Evolutionary conservation across 2,329 filamentous ascomycete genomes (phyloP).

Genomic region (Knoxdaviesia capensis): DNA sequence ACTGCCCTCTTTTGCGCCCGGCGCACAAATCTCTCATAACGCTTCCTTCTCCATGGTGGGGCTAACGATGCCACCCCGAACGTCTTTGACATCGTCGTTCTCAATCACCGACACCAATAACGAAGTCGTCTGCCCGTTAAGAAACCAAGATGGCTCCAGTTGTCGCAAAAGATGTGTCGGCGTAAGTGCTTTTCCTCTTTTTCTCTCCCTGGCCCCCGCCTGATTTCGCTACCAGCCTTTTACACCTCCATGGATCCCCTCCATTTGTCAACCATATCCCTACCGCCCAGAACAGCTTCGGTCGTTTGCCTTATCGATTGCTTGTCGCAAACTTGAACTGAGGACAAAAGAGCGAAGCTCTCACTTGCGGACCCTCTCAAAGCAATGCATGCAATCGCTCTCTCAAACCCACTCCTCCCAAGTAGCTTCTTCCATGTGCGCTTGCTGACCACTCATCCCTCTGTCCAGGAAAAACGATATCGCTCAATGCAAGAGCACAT

Average conservation of each 20-base stretch:
- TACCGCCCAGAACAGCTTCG: too few relatives aligned
- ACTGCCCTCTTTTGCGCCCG: too few relatives aligned
- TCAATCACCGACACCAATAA: slow-evolving; percentile 83
- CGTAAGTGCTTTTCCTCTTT: slow-evolving; percentile 41
- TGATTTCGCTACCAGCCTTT: too few relatives aligned
- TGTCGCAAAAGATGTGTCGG: slow-evolving; percentile 96
- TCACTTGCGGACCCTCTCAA: slow-evolving; percentile 1
- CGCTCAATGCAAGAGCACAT: slow-evolving; percentile 99
- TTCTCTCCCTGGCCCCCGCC: slow-evolving; percentile 1
- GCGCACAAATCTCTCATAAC: not conserved
- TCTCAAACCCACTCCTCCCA: too few relatives aligned
- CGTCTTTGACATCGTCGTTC: slow-evolving; percentile 74
- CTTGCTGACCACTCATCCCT: slow-evolving; percentile 8
- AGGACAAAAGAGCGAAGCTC: not conserved
- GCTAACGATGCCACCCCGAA: slow-evolving; percentile 65
- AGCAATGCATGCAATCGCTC: not conserved
- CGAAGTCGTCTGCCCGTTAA: slow-evolving; percentile 90
- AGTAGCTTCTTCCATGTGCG: too few relatives aligned
- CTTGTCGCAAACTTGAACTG: too few relatives aligned
- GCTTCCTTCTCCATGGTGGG: slow-evolving; percentile 25
- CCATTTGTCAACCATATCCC: too few relatives aligned
- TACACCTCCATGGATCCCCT: too few relatives aligned
- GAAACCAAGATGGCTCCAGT: slow-evolving; percentile 88
- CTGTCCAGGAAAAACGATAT: slow-evolving; percentile 68
- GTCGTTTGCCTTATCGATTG: too few relatives aligned